Evolutionary conservation across 225 moss, liverwort and hornwort genomes (phyloP).

Genomic region (Ulota crispa): DNA sequence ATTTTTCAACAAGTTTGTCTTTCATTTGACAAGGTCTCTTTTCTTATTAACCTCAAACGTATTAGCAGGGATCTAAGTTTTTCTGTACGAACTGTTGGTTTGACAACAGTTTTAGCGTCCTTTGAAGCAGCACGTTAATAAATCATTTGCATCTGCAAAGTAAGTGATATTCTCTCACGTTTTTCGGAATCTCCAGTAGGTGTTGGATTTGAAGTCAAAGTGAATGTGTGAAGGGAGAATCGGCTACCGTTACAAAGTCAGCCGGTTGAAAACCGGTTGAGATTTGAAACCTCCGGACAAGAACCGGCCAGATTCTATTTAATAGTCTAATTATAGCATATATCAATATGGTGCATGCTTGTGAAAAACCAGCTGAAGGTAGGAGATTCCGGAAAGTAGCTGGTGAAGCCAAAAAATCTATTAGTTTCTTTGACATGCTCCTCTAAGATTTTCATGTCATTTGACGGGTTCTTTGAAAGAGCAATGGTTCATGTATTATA

Average conservation of each 20-base stretch:
- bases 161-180: constrained; percentile 22
- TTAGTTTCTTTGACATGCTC: neutral
- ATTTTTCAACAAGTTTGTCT: neutral
- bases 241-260: too few relatives aligned
- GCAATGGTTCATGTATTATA: too few relatives aligned
- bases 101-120: constrained; percentile 51
- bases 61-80: constrained; percentile 50
- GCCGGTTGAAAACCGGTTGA: too few relatives aligned
- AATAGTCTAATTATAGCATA: too few relatives aligned
- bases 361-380: too few relatives aligned
- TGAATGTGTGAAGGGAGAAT: too few relatives aligned
- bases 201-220: neutral
- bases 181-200: neutral
- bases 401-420: too few relatives aligned
- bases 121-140: constrained; percentile 50
- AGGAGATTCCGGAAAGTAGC: too few relatives aligned
- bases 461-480: neutral
- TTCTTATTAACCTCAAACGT: neutral
- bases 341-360: too few relatives aligned
- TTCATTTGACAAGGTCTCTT: neutral
- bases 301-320: too few relatives aligned
- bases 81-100: constrained; percentile 50
- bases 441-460: too few relatives aligned
- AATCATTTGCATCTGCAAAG: constrained; percentile 37
- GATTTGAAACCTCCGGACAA: too few relatives aligned